phyloP scores from a whole-genome alignment of 2,329 filamentous ascomycete species.

The Aspergillus sp. region DNA sequence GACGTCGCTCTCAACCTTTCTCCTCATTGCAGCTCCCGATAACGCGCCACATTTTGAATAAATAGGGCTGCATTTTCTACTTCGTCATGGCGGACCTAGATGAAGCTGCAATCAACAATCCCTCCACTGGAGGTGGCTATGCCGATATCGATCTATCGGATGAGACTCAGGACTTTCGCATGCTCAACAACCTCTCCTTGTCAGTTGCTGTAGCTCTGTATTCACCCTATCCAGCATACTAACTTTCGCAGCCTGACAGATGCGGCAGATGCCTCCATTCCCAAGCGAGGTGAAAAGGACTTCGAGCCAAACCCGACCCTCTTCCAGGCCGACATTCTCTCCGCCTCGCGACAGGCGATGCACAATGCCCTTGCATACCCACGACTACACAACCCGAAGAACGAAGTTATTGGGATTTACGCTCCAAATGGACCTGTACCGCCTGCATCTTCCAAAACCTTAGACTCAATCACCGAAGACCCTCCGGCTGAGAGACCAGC shows the following conservation, averaged over 20 bases:
- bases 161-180: constrained; percentile 82
- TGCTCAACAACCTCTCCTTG: constrained; percentile 60
- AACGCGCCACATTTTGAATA: no score
- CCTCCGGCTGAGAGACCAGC: constrained; percentile 10
- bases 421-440: constrained; percentile 57
- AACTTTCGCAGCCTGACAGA: constrained; percentile 31
- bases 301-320: constrained; percentile 90
- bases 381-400: constrained; percentile 68
- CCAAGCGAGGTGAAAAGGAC: constrained; percentile 93
- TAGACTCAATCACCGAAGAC: constrained; percentile 17
- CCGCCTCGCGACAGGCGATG: constrained; percentile 82
- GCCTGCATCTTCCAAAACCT: constrained; percentile 13
- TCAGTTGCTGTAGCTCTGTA: constrained; percentile 23
- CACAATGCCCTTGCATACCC: constrained; percentile 79
- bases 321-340: constrained; percentile 74
- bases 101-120: constrained; percentile 40
- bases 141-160: constrained; percentile 69
- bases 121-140: constrained; percentile 30
- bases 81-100: constrained; percentile 45
- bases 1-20: background rate
- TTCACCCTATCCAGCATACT: background rate
- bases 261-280: constrained; percentile 52
- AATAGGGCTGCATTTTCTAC: background rate
- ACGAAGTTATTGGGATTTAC: constrained; percentile 69
- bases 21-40: background rate